phyloP scores from a whole-genome alignment of 2,329 filamentous ascomycete genomes.

The Xylaria sp. region DNA sequence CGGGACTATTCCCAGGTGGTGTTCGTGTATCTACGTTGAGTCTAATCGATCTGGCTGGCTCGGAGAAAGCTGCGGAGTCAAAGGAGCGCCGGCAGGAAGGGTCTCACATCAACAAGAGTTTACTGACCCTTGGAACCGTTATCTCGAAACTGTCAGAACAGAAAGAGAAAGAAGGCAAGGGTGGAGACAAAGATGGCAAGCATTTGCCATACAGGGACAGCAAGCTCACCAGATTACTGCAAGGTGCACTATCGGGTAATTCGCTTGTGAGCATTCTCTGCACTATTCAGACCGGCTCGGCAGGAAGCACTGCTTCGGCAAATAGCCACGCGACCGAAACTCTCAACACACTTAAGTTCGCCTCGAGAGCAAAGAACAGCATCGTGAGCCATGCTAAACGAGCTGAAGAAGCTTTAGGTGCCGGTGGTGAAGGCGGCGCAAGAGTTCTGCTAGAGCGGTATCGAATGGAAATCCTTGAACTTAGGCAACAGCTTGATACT shows the following conservation, averaged over 20 bases:
- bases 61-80: constrained; percentile 93
- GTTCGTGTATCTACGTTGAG: constrained; percentile 96
- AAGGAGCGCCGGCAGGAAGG: constrained; percentile 95
- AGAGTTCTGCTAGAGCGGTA: constrained; percentile 92
- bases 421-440: constrained; percentile 84
- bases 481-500: constrained; percentile 83
- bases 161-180: constrained; percentile 82
- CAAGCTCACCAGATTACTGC: constrained; percentile 92
- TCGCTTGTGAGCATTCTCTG: constrained; percentile 97
- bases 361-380: constrained; percentile 95
- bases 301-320: constrained; percentile 75
- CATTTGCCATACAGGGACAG: constrained; percentile 97
- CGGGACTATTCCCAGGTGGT: constrained; percentile 81
- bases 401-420: constrained; percentile 86
- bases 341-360: constrained; percentile 96
- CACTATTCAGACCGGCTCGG: constrained; percentile 89
- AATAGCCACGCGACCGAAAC: constrained; percentile 87
- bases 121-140: constrained; percentile 94
- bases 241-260: constrained; percentile 91
- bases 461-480: constrained; percentile 87
- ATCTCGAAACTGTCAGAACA: constrained; percentile 91
- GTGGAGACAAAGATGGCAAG: constrained; percentile 83
- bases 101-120: constrained; percentile 97
- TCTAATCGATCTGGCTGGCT: constrained; percentile 95
- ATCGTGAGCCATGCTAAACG: constrained; percentile 97